Conservation (phyloP, 2,329 filamentous ascomycete species). For the Acrodontium crateriforme region DNA sequence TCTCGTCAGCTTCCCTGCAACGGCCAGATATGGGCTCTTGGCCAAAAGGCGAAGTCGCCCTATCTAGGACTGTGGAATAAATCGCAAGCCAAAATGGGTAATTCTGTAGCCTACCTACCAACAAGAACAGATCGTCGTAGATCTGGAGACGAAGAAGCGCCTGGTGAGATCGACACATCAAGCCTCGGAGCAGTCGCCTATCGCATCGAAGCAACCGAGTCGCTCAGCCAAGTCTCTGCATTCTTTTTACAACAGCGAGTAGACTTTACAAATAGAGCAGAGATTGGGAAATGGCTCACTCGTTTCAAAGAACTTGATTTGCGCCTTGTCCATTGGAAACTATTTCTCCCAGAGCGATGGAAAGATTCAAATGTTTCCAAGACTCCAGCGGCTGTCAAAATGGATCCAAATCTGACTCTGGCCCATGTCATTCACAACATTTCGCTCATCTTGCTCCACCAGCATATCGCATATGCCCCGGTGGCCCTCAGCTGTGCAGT, state of each 20-base stretch:
- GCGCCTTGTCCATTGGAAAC: conserved; percentile 1
- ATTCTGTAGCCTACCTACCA: neutral
- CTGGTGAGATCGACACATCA: no score
- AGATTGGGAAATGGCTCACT: conserved; percentile 1
- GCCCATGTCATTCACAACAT: conserved; percentile 2
- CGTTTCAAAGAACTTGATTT: conserved; percentile 2
- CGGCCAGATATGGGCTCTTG: neutral
- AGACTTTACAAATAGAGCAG: neutral
- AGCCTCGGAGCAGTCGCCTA: no score
- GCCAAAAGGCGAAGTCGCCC: neutral
- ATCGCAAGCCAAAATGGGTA: neutral
- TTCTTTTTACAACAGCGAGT: conserved; percentile 2
- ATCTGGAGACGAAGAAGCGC: no score
- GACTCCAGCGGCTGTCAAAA: neutral
- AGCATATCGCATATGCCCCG: conserved; percentile 1
- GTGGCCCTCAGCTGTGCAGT: neutral
- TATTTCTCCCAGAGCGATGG: conserved; percentile 1
- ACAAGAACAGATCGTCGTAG: no score
- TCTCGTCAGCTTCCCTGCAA: conserved; percentile 1
- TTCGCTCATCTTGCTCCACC: conserved; percentile 1
- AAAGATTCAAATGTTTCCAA: conserved; percentile 1
- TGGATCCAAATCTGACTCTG: conserved; percentile 1
- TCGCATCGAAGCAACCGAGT: conserved; percentile 1
- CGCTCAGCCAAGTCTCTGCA: conserved; percentile 1
- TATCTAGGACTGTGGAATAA: conserved; percentile 1